phyloP scores from a whole-genome alignment of 2,329 filamentous ascomycete genomes.

The Botrytis fragariae region DNA sequence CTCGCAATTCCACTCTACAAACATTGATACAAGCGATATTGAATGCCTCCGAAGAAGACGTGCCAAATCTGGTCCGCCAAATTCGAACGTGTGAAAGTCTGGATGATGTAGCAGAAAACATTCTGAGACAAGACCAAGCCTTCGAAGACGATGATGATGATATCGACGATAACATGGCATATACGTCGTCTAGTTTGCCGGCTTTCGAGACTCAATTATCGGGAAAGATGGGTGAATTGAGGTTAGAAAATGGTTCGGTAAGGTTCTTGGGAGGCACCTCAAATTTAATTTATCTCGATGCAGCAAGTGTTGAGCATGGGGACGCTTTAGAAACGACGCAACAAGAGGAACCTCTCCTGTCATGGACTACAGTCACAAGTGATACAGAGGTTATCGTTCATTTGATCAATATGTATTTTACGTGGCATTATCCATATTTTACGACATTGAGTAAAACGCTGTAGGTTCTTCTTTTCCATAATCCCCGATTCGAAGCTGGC shows the following conservation, averaged over 20 bases:
- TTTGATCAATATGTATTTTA: conserved; percentile 96
- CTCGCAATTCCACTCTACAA: conserved; percentile 81
- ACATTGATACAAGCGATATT: conserved; percentile 91
- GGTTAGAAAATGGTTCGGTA: conserved; percentile 81
- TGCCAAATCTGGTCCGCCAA: conserved; percentile 73
- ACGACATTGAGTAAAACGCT: conserved; percentile 82
- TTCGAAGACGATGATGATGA: conserved; percentile 42
- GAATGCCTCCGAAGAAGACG: conserved; percentile 85
- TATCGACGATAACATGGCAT: conserved; percentile 43
- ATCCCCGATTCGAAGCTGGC: not conserved
- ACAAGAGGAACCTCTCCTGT: conserved; percentile 65
- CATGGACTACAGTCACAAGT: conserved; percentile 83
- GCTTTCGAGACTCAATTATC: conserved; percentile 73
- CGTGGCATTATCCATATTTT: conserved; percentile 97
- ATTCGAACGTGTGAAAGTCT: conserved; percentile 78
- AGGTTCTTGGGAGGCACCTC: conserved; percentile 94
- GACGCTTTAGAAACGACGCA: conserved; percentile 36
- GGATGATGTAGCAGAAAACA: conserved; percentile 39
- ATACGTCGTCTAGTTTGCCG: conserved; percentile 44
- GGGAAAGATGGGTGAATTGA: conserved; percentile 88
- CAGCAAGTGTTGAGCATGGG: conserved; percentile 42
- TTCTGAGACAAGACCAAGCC: conserved; percentile 36
- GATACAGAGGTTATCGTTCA: conserved; percentile 79
- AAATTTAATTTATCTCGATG: conserved; percentile 79
- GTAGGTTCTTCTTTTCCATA: not conserved